Evolutionary conservation across 2,329 filamentous ascomycete species (phyloP), one percentile per base, ranked within the genome.

Genomic region (Arachnomyces sp.): DNA sequence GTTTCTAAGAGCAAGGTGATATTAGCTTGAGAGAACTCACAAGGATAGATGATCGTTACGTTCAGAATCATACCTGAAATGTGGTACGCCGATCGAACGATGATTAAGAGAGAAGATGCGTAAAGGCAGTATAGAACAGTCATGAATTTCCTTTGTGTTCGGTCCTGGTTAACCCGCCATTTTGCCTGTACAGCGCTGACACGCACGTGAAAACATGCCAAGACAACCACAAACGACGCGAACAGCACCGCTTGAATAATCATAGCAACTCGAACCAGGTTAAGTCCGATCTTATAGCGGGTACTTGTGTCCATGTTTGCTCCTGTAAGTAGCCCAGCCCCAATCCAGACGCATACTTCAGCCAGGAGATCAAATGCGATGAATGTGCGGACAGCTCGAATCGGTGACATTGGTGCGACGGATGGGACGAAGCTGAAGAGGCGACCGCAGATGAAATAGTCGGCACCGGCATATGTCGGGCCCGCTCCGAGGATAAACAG

Each of bases 401-500:
- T 14, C 2, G 42, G 42, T 16, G 42, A 44, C 18, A 44, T 42
- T 11, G 39, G 42, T 16, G 42, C 39, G 14, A 34, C 42, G 6
- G 17, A 38, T 16, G 37, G 34, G 29, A 44, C 31, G 31, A 37
- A 44, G 25, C 42, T 44, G 13, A 44, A 44, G 7, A 44, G 15
- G 1, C 42, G 39, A 2, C 42, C 42, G 9, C 42, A 44, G 16
- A 42, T 40, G 28, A 44, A 42, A 28, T 44, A 44, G 31, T 44
- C 42, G 34, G 38, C 42, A 11, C 38, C 42, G n/a, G 42, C 42
- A 28, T 44, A 44, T 9, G 42, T 44, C 8, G 42, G 42, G 6
- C 34, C 42, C 9, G 42, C 42, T 3, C 42, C 42, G 7, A 44
- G 39, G n/a, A 34, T 44, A 39, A 44, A 42, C 42, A 44, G 41